Evolutionary conservation across 345 rosid species (phyloP).

Genomic region (Eucalyptus polybractea): DNA sequence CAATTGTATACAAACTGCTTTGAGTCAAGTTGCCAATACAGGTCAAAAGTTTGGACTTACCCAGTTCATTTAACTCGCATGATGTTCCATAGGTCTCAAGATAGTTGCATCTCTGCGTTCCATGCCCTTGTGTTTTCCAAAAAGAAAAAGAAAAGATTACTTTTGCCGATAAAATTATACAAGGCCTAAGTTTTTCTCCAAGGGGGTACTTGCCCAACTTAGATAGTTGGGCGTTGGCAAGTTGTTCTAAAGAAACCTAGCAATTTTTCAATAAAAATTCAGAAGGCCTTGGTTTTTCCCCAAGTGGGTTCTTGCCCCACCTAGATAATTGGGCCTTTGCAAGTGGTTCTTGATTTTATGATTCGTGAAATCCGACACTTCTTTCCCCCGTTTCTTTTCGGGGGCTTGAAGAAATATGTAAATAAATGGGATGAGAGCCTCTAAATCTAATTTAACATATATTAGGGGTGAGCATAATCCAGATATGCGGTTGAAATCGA

Average conservation of each 20-base stretch:
- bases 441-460: background rate
- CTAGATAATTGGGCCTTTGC: background rate
- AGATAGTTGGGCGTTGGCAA: background rate
- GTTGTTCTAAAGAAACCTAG: background rate
- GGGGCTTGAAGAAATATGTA: background rate
- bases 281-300: background rate
- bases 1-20: background rate
- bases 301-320: background rate
- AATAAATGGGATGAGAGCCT: background rate
- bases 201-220: background rate
- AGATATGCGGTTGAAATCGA: no score
- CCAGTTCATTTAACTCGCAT: background rate
- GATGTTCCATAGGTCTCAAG: background rate
- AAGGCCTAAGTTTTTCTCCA: background rate
- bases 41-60: background rate
- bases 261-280: background rate
- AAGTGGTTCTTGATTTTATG: background rate
- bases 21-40: accelerated
- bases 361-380: background rate
- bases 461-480: no score
- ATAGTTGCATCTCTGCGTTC: background rate
- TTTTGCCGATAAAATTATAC: background rate
- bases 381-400: background rate
- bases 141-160: background rate
- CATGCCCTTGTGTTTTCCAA: background rate